Evolutionary conservation across 1,284 basidiomycete species (phyloP).

Genomic region (Sporisorium graminicola): DNA sequence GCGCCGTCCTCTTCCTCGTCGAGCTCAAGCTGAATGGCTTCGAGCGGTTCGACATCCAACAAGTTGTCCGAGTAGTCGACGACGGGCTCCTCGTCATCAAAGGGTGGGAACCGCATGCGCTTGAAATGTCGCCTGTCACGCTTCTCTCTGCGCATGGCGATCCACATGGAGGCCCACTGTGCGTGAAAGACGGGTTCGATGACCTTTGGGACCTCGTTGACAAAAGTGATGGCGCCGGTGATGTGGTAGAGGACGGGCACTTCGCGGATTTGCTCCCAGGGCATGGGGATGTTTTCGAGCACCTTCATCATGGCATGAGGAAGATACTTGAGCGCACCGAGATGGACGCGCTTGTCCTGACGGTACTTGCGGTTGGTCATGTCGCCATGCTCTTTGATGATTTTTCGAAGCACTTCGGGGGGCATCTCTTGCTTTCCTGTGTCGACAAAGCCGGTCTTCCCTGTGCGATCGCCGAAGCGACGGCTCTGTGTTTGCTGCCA

Average conservation of each 20-base stretch:
- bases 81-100: constrained; percentile 93
- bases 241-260: constrained; percentile 75
- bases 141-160: constrained; percentile 99
- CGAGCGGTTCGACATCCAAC: constrained; percentile 95
- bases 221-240: constrained; percentile 99
- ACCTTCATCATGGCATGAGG: constrained; percentile 99
- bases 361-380: constrained; percentile 77
- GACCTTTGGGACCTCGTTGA: constrained; percentile 96
- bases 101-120: constrained; percentile 99
- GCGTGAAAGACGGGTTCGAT: constrained; percentile 99
- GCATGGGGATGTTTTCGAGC: constrained; percentile 97
- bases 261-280: constrained; percentile 80
- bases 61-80: constrained; percentile 82
- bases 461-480: constrained; percentile 86
- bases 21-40: constrained; percentile 96
- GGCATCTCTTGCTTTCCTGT: constrained; percentile 84
- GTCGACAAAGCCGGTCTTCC: constrained; percentile 86
- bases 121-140: constrained; percentile 99
- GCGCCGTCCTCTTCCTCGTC: constrained; percentile 92
- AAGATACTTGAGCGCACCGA: constrained; percentile 97
- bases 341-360: constrained; percentile 98
- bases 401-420: constrained; percentile 78
- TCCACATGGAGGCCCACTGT: constrained; percentile 99
- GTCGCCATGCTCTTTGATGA: constrained; percentile 70
- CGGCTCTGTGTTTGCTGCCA: constrained; percentile 94